Evolutionary conservation across 2,329 filamentous ascomycete species (phyloP).

Genomic region (Gremmenia infestans): DNA sequence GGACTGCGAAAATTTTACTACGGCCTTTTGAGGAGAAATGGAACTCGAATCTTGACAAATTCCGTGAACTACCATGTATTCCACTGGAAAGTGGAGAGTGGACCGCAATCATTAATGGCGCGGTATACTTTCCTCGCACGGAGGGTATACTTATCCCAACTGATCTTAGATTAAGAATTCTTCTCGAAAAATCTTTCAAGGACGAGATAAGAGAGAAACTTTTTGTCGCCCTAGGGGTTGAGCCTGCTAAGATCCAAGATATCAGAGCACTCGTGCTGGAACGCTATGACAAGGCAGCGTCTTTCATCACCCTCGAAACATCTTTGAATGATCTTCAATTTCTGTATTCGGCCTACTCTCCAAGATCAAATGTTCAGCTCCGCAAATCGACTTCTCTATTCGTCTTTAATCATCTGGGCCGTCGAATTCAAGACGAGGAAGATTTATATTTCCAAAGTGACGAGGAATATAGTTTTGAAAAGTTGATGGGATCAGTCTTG

Average conservation of each 20-base stretch:
- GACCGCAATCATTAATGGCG: slow-evolving; percentile 4
- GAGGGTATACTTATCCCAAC: slow-evolving; percentile 11
- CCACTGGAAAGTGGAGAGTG: slow-evolving; percentile 10
- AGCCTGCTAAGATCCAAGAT: neutral
- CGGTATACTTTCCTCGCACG: slow-evolving; percentile 12
- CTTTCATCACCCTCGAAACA: slow-evolving; percentile 1
- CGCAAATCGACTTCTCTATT: slow-evolving; percentile 6
- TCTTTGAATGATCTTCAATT: slow-evolving; percentile 8
- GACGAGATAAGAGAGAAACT: slow-evolving; percentile 9
- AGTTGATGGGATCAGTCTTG: slow-evolving; percentile 7
- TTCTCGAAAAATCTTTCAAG: slow-evolving; percentile 5
- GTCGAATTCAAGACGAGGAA: slow-evolving; percentile 2
- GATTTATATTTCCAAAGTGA: slow-evolving; percentile 12
- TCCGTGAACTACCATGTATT: slow-evolving; percentile 4
- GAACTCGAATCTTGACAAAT: neutral
- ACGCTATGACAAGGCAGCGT: slow-evolving; percentile 2
- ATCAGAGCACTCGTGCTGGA: slow-evolving; percentile 3
- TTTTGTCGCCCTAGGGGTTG: slow-evolving; percentile 12
- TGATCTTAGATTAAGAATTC: slow-evolving; percentile 13
- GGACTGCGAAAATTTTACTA: neutral
- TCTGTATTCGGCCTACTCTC: slow-evolving; percentile 8
- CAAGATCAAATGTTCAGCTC: neutral
- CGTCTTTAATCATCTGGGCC: slow-evolving; percentile 4
- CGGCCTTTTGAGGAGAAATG: neutral
- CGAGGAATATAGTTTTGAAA: slow-evolving; percentile 7